phyloP scores from a whole-genome alignment of 257 asterid genomes.

The Solanum chiquidenum region DNA sequence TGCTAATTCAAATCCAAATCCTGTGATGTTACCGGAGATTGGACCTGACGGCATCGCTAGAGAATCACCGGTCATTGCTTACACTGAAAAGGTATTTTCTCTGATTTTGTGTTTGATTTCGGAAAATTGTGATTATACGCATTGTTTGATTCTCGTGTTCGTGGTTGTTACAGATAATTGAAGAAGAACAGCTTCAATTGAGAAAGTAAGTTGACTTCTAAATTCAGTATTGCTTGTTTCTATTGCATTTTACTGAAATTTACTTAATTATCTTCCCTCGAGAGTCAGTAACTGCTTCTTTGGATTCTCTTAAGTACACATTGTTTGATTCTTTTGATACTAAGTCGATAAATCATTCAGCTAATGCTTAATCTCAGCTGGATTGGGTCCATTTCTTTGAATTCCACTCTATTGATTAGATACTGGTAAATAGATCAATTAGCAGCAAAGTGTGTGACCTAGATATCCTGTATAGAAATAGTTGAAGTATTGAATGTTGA shows the following conservation, averaged over 20 bases:
- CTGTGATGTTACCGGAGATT: constrained; percentile 53
- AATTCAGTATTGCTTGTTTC: not conserved
- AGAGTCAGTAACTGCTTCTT: not conserved
- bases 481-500: not conserved
- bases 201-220: constrained; percentile 52
- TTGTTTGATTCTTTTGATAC: not conserved
- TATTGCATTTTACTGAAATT: not conserved
- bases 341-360: not conserved
- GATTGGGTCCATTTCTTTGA: not conserved
- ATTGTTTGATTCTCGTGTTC: not conserved
- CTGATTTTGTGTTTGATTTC: not conserved
- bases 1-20: constrained; percentile 17
- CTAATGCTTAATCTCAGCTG: not conserved
- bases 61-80: constrained; percentile 78
- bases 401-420: not conserved
- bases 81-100: constrained; percentile 64
- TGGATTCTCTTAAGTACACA: not conserved
- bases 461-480: not conserved
- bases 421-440: not conserved
- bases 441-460: not conserved
- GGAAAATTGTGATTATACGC: not conserved
- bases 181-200: constrained; percentile 79
- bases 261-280: not conserved
- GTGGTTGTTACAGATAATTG: constrained; percentile 46
- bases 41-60: constrained; percentile 89